Base-by-base conservation (phyloP, 2,329 filamentous ascomycete genomes). In the Aspergillus sp. region DNA sequence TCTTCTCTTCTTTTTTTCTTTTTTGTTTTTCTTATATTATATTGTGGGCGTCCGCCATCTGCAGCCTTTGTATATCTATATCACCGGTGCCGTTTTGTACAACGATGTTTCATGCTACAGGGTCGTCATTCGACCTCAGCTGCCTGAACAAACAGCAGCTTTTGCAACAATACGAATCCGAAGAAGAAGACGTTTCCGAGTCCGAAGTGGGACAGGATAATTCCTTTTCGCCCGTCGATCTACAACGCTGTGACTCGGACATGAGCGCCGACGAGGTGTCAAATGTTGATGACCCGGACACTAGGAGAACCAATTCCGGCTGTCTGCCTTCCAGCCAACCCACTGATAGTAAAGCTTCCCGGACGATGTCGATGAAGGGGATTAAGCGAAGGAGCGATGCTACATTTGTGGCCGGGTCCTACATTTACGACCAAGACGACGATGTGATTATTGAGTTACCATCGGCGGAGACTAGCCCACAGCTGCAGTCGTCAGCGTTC, bases 171-270 rank as follows among this genome's bases (percentile, higher is more conserved):
- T 68, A 68, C 49, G 64, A 68, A 41, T 68, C 65, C 7, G 65
- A 68, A 28, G 65, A 68, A 49, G 65, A 68, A 49, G 64, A 63
- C 40, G 56, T 63, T 5, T 68, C 65, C 8, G 65, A 68, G 49
- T 64, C 65, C 1, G 64, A 67, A 48, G 54, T 57, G 12, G 59
- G 57, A 7, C 58, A 63, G 6, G 62, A 64, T 36, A 49, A 60
- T 50, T 53, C 59, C 9, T 64, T 63, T 29, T 66, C 65, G 19
- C 61, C 61, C 1, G 51, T 63, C 26, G 58, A 62, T 34, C 57
- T 57, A 5, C 58, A 57, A 35, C 53, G 51, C 48, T 52, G 55
- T 8, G 61, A 64, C 46, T 64, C 59, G 5, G 59, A 64, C 41
- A 48, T 60, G 29, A 66, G 62, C 41, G 55, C 59, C 33, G 61